phyloP scores from a whole-genome alignment of 768 basidiomycete species.

The Calocera cornea region DNA sequence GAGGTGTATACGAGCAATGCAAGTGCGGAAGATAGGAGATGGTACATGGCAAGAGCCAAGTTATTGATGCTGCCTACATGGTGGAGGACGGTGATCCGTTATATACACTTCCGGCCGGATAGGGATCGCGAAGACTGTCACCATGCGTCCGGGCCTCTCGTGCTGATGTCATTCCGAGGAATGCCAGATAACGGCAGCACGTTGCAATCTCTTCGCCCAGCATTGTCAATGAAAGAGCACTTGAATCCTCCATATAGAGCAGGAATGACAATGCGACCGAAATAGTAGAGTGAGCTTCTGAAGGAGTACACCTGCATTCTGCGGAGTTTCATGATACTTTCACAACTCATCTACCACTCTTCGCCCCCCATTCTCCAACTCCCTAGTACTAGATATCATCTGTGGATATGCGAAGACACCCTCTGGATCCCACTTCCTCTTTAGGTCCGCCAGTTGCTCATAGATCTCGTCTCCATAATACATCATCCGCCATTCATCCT shows the following conservation, averaged over 20 bases:
- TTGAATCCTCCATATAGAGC: too few species aligned
- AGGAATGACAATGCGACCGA: too few species aligned
- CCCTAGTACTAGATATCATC: neutral
- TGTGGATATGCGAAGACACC: neutral
- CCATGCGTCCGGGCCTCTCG: neutral
- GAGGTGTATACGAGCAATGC: neutral
- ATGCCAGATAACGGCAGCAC: neutral
- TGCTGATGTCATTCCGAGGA: neutral
- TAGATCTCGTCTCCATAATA: slow-evolving; percentile 1
- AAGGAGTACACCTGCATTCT: too few species aligned
- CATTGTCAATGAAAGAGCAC: neutral
- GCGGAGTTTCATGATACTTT: too few species aligned
- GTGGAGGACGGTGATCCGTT: neutral
- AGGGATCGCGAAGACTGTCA: neutral
- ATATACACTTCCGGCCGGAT: neutral
- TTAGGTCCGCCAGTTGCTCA: neutral
- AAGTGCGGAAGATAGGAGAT: neutral
- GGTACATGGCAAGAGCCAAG: neutral
- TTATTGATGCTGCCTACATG: neutral
- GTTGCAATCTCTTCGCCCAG: neutral
- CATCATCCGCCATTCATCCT: neutral
- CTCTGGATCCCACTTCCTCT: neutral
- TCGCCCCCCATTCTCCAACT: neutral
- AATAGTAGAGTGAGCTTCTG: too few species aligned
- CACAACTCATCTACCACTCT: neutral